Conservation (phyloP, 139 green algal species). For the Chlamydomonas schloesseri region DNA sequence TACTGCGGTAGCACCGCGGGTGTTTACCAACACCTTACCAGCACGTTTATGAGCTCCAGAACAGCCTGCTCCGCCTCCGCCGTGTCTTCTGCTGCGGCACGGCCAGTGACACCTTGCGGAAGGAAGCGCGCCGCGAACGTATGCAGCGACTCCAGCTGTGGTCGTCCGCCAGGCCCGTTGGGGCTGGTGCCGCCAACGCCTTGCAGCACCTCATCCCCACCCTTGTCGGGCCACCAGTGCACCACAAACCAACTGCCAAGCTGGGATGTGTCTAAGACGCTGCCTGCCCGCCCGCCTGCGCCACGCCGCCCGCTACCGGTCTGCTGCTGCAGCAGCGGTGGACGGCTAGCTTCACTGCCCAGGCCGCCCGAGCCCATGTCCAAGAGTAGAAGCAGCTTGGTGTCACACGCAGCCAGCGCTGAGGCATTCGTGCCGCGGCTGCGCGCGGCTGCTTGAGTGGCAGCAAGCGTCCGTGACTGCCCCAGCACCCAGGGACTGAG, state of each 20-base stretch:
- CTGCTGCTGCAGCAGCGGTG: background rate
- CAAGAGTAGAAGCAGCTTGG: background rate
- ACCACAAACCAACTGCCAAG: background rate
- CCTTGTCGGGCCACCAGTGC: slow-evolving; percentile 2
- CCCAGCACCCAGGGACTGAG: background rate
- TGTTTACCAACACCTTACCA: no score
- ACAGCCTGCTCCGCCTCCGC: background rate
- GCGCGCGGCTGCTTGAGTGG: background rate
- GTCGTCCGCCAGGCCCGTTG: background rate
- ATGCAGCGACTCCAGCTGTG: background rate
- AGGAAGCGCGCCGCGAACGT: background rate
- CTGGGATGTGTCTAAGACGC: no score
- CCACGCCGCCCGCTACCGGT: background rate
- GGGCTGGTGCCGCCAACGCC: background rate
- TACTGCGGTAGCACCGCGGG: no score
- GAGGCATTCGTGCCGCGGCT: background rate
- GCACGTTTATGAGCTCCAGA: background rate
- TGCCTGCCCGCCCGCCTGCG: no score
- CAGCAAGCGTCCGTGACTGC: background rate
- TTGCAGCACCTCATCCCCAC: background rate
- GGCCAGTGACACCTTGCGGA: background rate
- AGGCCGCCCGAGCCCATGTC: background rate
- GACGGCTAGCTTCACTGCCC: no score
- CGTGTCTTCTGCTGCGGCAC: background rate
- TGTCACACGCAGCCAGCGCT: background rate